Conservation (phyloP, 1,284 basidiomycete species). For the Papiliotrema terrestris region DNA sequence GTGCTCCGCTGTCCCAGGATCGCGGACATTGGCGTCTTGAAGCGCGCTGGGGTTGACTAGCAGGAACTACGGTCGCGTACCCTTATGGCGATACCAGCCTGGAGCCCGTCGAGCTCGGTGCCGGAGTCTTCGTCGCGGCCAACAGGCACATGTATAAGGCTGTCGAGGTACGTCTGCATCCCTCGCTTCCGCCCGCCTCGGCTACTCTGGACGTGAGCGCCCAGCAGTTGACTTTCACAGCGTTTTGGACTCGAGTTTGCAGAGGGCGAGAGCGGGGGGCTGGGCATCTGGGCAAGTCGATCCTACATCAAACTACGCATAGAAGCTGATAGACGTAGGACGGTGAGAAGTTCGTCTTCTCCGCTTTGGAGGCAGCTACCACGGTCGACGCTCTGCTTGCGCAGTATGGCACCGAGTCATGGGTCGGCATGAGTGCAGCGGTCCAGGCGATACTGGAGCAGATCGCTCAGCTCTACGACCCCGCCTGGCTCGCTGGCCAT, state of each 20-base stretch:
- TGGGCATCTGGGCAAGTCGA: too few relatives aligned
- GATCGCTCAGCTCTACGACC: slow-evolving; percentile 38
- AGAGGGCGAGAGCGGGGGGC: too few relatives aligned
- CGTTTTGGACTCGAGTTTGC: too few relatives aligned
- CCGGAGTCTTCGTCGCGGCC: slow-evolving; percentile 75
- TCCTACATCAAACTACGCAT: too few relatives aligned
- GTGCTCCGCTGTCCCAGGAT: slow-evolving; percentile 47
- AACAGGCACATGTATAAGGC: slow-evolving; percentile 83
- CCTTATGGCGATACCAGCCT: slow-evolving; percentile 67
- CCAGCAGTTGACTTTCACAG: too few relatives aligned
- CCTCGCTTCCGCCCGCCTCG: slow-evolving; percentile 70
- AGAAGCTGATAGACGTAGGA: too few relatives aligned
- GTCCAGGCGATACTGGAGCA: slow-evolving; percentile 24
- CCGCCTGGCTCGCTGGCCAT: slow-evolving; percentile 25
- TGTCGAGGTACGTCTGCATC: slow-evolving; percentile 60
- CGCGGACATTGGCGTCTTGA: neutral
- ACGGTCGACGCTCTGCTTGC: slow-evolving; percentile 63
- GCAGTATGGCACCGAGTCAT: too few relatives aligned
- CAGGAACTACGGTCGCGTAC: slow-evolving; percentile 67
- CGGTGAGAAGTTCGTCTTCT: too few relatives aligned
- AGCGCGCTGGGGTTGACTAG: neutral
- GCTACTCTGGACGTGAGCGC: too few relatives aligned
- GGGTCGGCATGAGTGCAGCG: slow-evolving; percentile 54
- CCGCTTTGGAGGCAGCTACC: too few relatives aligned
- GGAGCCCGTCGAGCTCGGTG: slow-evolving; percentile 73